A percentile compares a stretch with the other conserved stretches of the same genome.
Conservation (phyloP, 257 asterid species). For the Przewalskia tangutica region DNA sequence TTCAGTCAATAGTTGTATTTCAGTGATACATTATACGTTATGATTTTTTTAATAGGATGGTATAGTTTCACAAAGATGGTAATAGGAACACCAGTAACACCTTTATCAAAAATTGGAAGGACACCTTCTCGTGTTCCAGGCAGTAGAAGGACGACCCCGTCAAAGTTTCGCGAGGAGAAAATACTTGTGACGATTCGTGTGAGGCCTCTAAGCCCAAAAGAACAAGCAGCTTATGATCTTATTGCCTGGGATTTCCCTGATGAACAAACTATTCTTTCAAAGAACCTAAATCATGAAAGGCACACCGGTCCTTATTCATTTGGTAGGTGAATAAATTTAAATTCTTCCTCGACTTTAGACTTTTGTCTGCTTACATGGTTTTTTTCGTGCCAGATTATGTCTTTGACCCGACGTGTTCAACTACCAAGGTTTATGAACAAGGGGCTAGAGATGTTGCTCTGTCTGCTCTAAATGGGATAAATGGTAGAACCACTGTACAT, state of each 20-base stretch:
- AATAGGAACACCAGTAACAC: constrained; percentile 43
- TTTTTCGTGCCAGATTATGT: constrained; percentile 58
- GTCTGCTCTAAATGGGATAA: constrained; percentile 82
- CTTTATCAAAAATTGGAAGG: constrained; percentile 46
- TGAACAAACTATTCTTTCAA: constrained; percentile 60
- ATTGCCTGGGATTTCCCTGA: constrained; percentile 74
- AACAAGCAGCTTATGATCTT: constrained; percentile 77
- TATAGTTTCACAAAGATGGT: constrained; percentile 38
- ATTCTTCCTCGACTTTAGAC: neutral
- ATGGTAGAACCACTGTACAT: constrained; percentile 37
- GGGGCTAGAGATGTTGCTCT: constrained; percentile 91
- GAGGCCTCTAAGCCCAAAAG: constrained; percentile 80
- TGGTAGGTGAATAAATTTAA: constrained; percentile 33
- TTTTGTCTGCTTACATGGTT: neutral
- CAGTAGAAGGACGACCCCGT: constrained; percentile 45
- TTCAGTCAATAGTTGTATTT: neutral
- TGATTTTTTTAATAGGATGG: constrained; percentile 8
- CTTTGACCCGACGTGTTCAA: constrained; percentile 58
- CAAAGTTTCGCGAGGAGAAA: constrained; percentile 63
- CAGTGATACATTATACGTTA: neutral
- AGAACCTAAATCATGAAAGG: constrained; percentile 72
- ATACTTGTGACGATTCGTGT: constrained; percentile 83
- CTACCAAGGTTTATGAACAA: constrained; percentile 69
- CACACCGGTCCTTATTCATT: constrained; percentile 56
- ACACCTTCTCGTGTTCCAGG: constrained; percentile 19